Evolutionary conservation across 768 basidiomycete genomes (phyloP).

Genomic region (Amanita jacksonii): DNA sequence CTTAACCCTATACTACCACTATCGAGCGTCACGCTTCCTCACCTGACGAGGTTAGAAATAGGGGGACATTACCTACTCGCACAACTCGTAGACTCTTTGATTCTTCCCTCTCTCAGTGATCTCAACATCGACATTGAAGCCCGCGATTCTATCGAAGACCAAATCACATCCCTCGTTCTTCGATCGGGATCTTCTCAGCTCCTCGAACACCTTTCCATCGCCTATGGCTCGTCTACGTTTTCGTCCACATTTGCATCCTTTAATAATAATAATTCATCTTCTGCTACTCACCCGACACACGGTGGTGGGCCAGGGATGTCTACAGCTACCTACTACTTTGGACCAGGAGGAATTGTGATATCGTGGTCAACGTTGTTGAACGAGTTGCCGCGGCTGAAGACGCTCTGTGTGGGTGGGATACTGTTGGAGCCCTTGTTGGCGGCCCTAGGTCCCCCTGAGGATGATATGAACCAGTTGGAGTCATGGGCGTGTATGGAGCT

Average conservation of each 20-base stretch:
- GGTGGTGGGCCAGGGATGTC: constrained; percentile 20
- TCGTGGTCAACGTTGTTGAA: constrained; percentile 55
- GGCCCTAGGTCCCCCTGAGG: constrained; percentile 50
- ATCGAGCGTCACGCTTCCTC: constrained; percentile 38
- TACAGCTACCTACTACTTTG: constrained; percentile 41
- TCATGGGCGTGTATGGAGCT: constrained; percentile 61
- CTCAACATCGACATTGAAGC: constrained; percentile 64
- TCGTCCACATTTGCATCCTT: not conserved
- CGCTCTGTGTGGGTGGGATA: constrained; percentile 55
- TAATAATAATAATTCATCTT: too few species aligned
- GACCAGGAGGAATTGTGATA: constrained; percentile 45
- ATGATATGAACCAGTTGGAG: constrained; percentile 32
- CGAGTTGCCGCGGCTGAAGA: constrained; percentile 48
- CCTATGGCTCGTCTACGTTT: constrained; percentile 30
- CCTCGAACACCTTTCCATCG: constrained; percentile 51
- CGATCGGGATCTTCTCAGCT: constrained; percentile 53
- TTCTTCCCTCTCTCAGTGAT: constrained; percentile 45
- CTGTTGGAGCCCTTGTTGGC: constrained; percentile 54
- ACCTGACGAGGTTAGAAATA: constrained; percentile 45
- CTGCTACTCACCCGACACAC: constrained; percentile 8
- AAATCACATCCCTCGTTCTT: constrained; percentile 48
- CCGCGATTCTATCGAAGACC: constrained; percentile 68
- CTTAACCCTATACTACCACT: constrained; percentile 57
- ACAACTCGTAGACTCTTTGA: constrained; percentile 50
- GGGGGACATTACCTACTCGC: constrained; percentile 62